These are phyloP conservation scores for Wallacemonas sp. DNA, from an alignment of 208 protist genomes.

Conservation along the genomic window DNA sequence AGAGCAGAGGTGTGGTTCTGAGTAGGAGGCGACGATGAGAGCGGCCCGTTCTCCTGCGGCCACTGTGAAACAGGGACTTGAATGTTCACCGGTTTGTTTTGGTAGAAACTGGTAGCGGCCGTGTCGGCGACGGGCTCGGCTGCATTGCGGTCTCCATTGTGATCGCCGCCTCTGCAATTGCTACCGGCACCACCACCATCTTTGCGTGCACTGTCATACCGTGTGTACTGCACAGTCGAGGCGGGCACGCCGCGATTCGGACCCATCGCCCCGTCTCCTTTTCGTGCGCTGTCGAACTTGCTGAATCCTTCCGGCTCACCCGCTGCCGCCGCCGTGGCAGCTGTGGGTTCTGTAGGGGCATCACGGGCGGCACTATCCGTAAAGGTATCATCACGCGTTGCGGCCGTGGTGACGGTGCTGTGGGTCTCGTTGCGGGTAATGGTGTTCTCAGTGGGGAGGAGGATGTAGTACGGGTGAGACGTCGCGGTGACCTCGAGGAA, in stretches of 20 bases:
- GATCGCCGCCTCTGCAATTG: neutral
- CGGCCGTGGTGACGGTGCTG: neutral
- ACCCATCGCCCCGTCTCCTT: neutral
- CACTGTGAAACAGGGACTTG: too few species aligned
- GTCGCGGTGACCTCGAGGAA: neutral
- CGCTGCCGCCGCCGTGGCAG: too few species aligned
- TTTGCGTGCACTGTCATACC: slow-evolving; percentile 6
- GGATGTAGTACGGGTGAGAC: neutral
- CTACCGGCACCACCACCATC: neutral
- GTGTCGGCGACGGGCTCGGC: neutral
- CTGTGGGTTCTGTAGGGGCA: too few species aligned
- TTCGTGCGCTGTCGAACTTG: slow-evolving; percentile 5
- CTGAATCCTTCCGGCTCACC: too few species aligned
- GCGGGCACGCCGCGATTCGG: too few species aligned
- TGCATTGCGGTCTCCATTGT: slow-evolving; percentile 1
- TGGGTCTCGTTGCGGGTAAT: neutral
- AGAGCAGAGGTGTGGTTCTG: slow-evolving; percentile 4
- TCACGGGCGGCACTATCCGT: too few species aligned
- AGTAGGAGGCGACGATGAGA: neutral
- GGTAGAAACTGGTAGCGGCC: neutral
- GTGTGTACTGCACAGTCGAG: too few species aligned
- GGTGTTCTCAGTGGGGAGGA: neutral
- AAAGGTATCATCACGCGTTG: too few species aligned
- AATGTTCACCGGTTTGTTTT: too few species aligned
- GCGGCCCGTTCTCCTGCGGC: neutral